Percentiles rank a stretch among this genome's conserved stretches.
Conservation (phyloP, 2,329 filamentous ascomycete genomes). For the Neonectria ditissima region DNA sequence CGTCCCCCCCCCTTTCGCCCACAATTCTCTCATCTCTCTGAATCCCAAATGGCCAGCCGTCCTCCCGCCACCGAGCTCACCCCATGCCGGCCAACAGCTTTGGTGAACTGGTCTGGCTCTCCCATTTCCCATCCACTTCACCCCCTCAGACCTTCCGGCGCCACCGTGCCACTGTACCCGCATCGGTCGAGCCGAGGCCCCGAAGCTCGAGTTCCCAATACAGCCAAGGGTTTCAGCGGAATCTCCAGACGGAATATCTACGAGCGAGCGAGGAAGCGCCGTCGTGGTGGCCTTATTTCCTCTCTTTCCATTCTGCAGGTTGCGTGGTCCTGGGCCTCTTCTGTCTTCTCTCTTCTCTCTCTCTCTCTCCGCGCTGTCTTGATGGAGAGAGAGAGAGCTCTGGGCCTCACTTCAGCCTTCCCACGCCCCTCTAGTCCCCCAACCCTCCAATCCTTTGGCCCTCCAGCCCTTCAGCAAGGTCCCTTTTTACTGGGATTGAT, state of each 20-base stretch:
- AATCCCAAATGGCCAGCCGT: background rate
- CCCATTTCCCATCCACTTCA: conserved; percentile 7
- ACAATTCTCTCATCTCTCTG: background rate
- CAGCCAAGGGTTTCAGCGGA: conserved; percentile 11
- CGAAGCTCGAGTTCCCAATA: background rate
- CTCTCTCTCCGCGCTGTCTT: background rate
- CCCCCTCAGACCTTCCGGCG: conserved; percentile 20
- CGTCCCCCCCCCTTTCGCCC: background rate
- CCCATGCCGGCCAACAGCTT: conserved; percentile 9
- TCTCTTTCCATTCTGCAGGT: background rate
- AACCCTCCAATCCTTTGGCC: background rate
- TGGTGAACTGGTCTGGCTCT: background rate
- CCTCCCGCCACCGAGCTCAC: conserved; percentile 8
- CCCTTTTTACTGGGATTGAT: conserved; percentile 7
- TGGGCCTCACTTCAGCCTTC: background rate
- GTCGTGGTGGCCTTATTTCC: background rate
- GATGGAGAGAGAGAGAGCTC: too few relatives aligned
- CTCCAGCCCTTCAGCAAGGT: background rate
- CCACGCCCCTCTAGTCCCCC: too few relatives aligned
- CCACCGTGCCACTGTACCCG: conserved; percentile 13
- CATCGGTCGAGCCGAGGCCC: conserved; percentile 9
- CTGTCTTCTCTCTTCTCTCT: conserved; percentile 4
- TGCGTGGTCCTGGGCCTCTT: background rate
- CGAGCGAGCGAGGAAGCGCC: background rate
- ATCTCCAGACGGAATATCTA: conserved; percentile 1